Conservation (phyloP, 805 yeast species). For the Lachancea quebecensis region DNA sequence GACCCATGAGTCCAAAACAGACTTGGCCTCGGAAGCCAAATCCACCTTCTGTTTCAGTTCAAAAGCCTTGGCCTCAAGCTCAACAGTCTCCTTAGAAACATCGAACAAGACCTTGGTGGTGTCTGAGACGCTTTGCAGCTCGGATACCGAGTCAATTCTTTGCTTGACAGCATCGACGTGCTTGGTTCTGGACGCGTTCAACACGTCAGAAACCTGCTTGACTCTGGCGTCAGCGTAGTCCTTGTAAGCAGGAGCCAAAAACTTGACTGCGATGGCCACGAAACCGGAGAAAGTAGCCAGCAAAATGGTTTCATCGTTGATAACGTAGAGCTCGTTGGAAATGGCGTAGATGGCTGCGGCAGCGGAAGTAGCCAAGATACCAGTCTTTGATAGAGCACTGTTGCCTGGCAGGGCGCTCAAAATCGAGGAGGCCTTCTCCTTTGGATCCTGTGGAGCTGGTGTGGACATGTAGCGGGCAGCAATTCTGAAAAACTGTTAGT, state of each 20-base stretch:
- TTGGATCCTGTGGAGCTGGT: conserved; percentile 56
- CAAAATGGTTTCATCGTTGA: conserved; percentile 90
- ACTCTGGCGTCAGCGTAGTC: conserved; percentile 88
- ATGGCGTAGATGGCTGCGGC: conserved; percentile 94
- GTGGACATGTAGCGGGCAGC: conserved; percentile 61
- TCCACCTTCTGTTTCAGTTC: conserved; percentile 88
- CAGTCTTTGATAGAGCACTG: conserved; percentile 83
- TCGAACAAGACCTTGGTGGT: conserved; percentile 90
- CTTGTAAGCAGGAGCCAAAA: conserved; percentile 89
- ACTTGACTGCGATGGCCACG: conserved; percentile 69
- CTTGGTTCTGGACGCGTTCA: conserved; percentile 81
- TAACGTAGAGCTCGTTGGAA: conserved; percentile 84
- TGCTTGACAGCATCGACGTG: conserved; percentile 90
- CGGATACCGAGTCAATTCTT: conserved; percentile 82
- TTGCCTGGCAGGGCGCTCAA: conserved; percentile 92
- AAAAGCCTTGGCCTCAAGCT: conserved; percentile 89
- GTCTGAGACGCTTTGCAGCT: conserved; percentile 84
- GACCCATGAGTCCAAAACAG: conserved; percentile 97
- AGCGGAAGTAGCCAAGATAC: conserved; percentile 87
- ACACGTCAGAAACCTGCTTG: conserved; percentile 69
- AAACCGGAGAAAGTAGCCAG: conserved; percentile 75
- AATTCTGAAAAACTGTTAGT: conserved; percentile 29
- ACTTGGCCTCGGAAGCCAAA: conserved; percentile 83
- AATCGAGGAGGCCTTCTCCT: conserved; percentile 82
- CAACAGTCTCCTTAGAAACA: conserved; percentile 93